phyloP scores from a whole-genome alignment of 2,329 filamentous ascomycete genomes.

The Dactylonectria estremocensis region DNA sequence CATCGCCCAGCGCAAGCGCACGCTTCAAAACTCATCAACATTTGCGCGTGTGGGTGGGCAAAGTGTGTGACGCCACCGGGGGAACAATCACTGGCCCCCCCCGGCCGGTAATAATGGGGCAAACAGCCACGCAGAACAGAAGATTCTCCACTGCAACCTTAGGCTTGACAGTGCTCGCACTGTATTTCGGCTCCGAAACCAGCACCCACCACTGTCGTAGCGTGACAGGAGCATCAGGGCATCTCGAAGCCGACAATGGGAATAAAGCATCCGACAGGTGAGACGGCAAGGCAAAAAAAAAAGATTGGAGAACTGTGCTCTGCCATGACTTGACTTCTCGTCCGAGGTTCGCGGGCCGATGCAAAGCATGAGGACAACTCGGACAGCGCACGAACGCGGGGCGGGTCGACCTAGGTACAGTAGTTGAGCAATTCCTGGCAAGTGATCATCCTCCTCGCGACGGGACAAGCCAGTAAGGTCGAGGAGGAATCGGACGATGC shows the following conservation, averaged over 20 bases:
- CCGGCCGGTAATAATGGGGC: conserved; percentile 24
- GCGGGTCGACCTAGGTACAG: background rate
- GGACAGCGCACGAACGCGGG: conserved; percentile 5
- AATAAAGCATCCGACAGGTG: background rate
- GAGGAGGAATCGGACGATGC: conserved; percentile 47
- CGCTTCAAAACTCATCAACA: conserved; percentile 11
- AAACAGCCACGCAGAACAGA: conserved; percentile 17
- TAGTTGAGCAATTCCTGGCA: conserved; percentile 15
- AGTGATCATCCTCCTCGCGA: conserved; percentile 18
- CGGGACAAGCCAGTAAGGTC: conserved; percentile 32
- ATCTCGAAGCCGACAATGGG: background rate
- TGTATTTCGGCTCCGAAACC: conserved; percentile 33
- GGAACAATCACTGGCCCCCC: conserved; percentile 14
- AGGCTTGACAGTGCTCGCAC: conserved; percentile 14
- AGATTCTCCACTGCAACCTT: conserved; percentile 14
- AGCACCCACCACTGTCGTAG: background rate
- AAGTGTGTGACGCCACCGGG: conserved; percentile 29
- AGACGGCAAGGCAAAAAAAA: background rate
- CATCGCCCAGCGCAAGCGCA: background rate
- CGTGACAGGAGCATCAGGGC: background rate
- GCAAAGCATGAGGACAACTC: conserved; percentile 8
- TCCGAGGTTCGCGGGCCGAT: conserved; percentile 15
- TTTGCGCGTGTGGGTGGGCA: conserved; percentile 12
- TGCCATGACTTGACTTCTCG: conserved; percentile 6
- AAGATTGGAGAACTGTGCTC: background rate